A percentile compares a stretch with the other conserved stretches of the same genome.
These are phyloP conservation scores for Scheffersomyces quercinus DNA, from an alignment of 1,139 yeast genomes.

Conservation along the genomic window DNA sequence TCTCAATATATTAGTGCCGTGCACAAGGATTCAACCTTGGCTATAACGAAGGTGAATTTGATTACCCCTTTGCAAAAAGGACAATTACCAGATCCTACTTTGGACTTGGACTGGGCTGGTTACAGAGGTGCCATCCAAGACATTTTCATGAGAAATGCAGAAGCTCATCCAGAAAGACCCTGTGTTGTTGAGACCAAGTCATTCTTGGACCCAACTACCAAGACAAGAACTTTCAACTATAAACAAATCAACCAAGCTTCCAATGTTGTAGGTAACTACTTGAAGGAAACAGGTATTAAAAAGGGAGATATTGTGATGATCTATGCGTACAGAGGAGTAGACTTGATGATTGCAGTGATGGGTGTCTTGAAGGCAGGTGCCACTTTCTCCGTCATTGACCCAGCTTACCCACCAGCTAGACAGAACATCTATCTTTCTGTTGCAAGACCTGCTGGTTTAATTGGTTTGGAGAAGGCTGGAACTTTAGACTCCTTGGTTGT, in stretches of 20 bases:
- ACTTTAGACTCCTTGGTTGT: slow-evolving; percentile 71
- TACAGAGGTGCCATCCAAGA: slow-evolving; percentile 96
- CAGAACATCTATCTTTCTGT: slow-evolving; percentile 91
- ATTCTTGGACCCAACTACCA: slow-evolving; percentile 52
- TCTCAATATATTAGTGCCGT: slow-evolving; percentile 47
- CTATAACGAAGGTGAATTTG: slow-evolving; percentile 64
- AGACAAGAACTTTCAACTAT: slow-evolving; percentile 76
- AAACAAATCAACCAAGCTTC: slow-evolving; percentile 89
- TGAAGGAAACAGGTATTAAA: slow-evolving; percentile 76
- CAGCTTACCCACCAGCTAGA: slow-evolving; percentile 98
- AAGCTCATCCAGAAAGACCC: slow-evolving; percentile 74
- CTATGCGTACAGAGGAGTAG: slow-evolving; percentile 97
- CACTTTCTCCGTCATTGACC: slow-evolving; percentile 96
- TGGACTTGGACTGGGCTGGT: slow-evolving; percentile 84
- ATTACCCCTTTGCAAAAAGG: slow-evolving; percentile 62
- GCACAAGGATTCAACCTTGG: slow-evolving; percentile 30
- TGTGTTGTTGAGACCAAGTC: slow-evolving; percentile 93
- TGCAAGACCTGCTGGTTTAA: slow-evolving; percentile 88
- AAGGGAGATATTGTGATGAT: slow-evolving; percentile 97
- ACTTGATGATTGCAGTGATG: slow-evolving; percentile 93
- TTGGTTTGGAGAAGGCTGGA: slow-evolving; percentile 91
- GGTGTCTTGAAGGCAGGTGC: slow-evolving; percentile 99
- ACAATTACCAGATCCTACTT: slow-evolving; percentile 83
- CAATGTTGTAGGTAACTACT: slow-evolving; percentile 88
- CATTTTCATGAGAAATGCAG: slow-evolving; percentile 84